phyloP scores from a whole-genome alignment of 2,329 filamentous ascomycete species.

The Onygena corvina region DNA sequence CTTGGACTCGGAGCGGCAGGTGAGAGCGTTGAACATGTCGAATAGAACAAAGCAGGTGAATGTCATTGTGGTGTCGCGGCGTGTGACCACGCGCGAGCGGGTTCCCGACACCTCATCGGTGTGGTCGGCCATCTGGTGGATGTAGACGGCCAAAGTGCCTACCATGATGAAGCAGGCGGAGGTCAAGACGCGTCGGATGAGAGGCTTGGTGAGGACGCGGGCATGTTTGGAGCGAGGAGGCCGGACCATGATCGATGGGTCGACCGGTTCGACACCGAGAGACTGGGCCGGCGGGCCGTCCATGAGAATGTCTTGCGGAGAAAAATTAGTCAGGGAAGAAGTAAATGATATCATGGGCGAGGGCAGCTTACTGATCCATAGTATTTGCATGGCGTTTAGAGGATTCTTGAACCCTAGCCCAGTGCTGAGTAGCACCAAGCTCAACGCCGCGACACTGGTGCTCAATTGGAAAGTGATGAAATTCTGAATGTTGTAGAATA shows the following conservation, averaged over 20 bases:
- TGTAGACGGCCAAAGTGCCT: constrained; percentile 83
- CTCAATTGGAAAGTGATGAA: constrained; percentile 97
- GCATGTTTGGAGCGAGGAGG: constrained; percentile 79
- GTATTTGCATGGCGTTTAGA: constrained; percentile 97
- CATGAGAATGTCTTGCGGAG: constrained; percentile 81
- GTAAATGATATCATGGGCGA: neutral
- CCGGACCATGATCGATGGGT: constrained; percentile 83
- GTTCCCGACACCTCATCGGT: constrained; percentile 35
- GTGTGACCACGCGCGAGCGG: constrained; percentile 56
- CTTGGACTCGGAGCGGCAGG: constrained; percentile 83
- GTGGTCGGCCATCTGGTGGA: constrained; percentile 77
- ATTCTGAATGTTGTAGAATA: constrained; percentile 99
- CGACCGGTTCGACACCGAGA: constrained; percentile 86
- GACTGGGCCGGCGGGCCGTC: constrained; percentile 96
- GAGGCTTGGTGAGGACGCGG: constrained; percentile 71
- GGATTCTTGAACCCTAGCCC: constrained; percentile 89
- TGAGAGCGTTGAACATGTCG: constrained; percentile 98
- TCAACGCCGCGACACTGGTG: constrained; percentile 86
- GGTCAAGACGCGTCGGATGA: constrained; percentile 74
- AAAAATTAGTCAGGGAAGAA: neutral
- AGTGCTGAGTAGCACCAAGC: constrained; percentile 83
- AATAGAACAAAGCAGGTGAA: constrained; percentile 98
- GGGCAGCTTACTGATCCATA: constrained; percentile 83
- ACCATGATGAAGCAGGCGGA: constrained; percentile 83
- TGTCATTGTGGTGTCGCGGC: constrained; percentile 96